Conservation (phyloP, 2,329 filamentous ascomycete species). For the Diaporthe destruens region DNA sequence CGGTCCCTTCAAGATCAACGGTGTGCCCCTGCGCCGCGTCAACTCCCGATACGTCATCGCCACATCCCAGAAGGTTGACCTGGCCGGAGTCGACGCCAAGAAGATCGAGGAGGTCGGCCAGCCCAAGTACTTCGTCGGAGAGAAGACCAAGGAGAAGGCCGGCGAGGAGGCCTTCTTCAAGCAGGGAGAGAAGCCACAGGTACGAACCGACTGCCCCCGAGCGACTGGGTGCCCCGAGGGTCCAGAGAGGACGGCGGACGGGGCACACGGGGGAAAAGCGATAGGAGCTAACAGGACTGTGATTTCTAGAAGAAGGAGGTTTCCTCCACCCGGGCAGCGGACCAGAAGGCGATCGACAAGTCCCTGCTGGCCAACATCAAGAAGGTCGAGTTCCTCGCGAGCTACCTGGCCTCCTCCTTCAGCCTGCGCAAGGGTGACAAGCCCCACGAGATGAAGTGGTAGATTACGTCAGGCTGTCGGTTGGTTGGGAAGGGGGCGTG, state of each 20-base stretch:
- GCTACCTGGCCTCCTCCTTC: conserved; percentile 96
- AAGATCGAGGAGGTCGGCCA: conserved; percentile 86
- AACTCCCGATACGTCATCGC: conserved; percentile 95
- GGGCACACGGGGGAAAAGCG: background rate
- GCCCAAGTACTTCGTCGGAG: conserved; percentile 94
- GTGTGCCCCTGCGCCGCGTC: conserved; percentile 94
- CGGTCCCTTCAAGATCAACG: conserved; percentile 99
- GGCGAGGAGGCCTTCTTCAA: conserved; percentile 99
- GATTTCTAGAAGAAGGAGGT: conserved; percentile 92
- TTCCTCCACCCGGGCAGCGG: conserved; percentile 88
- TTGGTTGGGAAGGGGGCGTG: conserved; percentile 42
- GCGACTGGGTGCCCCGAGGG: background rate
- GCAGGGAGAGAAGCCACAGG: conserved; percentile 96
- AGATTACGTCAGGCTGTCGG: conserved; percentile 58
- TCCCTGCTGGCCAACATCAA: conserved; percentile 94
- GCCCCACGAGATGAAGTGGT: conserved; percentile 99
- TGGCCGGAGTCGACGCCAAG: conserved; percentile 87
- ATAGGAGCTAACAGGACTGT: conserved; percentile 52
- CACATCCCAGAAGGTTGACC: conserved; percentile 86
- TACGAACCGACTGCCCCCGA: conserved; percentile 8
- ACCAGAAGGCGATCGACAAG: conserved; percentile 99
- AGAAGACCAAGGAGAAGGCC: conserved; percentile 95
- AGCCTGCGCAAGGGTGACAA: conserved; percentile 99
- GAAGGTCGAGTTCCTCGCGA: conserved; percentile 94
- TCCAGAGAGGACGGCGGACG: background rate